Percentiles rank a stretch among this genome's conserved stretches.
These are phyloP conservation scores for Voacanga thouarsii DNA, from an alignment of 257 asterid species.

Conservation along the genomic window DNA sequence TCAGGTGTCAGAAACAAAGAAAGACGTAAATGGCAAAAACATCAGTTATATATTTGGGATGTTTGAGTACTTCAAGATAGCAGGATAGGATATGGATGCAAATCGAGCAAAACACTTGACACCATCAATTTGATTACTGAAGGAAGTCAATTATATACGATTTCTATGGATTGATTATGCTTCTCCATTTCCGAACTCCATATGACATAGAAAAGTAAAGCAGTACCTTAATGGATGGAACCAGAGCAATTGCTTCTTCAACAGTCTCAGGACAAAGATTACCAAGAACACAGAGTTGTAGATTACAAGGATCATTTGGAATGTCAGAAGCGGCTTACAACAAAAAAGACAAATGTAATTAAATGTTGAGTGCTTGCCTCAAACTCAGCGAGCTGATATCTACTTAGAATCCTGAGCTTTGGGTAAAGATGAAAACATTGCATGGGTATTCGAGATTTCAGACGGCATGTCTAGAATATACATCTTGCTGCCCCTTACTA, in stretches of 20 bases:
- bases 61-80: too few species aligned
- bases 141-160: too few species aligned
- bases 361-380: conserved; percentile 45
- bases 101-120: too few species aligned
- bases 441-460: background rate
- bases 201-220: conserved; percentile 7
- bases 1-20: too few species aligned
- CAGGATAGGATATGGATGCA: too few species aligned
- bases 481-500: background rate
- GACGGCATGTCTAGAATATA: background rate
- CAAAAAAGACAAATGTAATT: background rate
- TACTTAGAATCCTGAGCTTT: conserved; percentile 64
- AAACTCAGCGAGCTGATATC: conserved; percentile 85
- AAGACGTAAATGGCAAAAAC: too few species aligned
- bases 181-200: too few species aligned
- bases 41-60: too few species aligned
- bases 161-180: too few species aligned
- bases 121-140: too few species aligned
- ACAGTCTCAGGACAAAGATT: conserved; percentile 93
- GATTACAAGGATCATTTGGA: background rate
- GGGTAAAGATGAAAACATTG: conserved; percentile 35
- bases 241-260: conserved; percentile 93
- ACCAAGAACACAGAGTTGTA: conserved; percentile 90
- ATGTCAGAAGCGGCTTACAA: background rate
- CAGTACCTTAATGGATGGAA: conserved; percentile 91